A percentile compares a stretch with the other conserved stretches of the same genome.
Conservation (phyloP, 2,329 filamentous ascomycete species). For the Apiospora koreana region DNA sequence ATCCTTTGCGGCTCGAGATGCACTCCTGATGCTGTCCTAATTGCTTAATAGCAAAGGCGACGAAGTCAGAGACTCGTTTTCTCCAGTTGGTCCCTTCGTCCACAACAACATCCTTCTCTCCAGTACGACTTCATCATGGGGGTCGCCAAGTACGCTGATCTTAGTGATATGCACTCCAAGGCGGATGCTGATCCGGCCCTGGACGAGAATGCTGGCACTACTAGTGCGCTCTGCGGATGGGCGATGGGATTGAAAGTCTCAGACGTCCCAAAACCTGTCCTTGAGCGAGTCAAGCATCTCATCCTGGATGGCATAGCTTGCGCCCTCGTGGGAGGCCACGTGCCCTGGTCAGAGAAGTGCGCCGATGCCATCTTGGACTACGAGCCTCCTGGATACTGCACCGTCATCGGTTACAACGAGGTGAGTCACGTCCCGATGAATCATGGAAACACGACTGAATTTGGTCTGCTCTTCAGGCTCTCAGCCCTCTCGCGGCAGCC, state of each 20-base stretch:
- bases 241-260: background rate
- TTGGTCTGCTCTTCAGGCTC: background rate
- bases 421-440: constrained; percentile 20
- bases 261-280: constrained; percentile 32
- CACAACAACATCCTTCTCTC: background rate
- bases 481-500: constrained; percentile 38
- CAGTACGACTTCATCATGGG: too few species aligned
- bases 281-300: constrained; percentile 40
- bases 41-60: background rate
- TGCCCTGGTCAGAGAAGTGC: constrained; percentile 42
- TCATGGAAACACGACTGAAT: background rate
- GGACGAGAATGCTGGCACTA: background rate
- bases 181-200: background rate
- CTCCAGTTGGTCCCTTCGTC: background rate
- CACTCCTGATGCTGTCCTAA: background rate
- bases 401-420: constrained; percentile 27
- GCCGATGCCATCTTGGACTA: constrained; percentile 32
- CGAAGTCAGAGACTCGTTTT: background rate
- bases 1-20: too few species aligned
- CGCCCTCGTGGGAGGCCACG: constrained; percentile 38
- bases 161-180: too few species aligned
- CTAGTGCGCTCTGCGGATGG: background rate
- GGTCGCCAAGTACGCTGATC: too few species aligned
- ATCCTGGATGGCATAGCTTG: constrained; percentile 45
- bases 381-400: constrained; percentile 32